phyloP scores from a whole-genome alignment of 208 protist genomes.

The Spongospora subterranea region DNA sequence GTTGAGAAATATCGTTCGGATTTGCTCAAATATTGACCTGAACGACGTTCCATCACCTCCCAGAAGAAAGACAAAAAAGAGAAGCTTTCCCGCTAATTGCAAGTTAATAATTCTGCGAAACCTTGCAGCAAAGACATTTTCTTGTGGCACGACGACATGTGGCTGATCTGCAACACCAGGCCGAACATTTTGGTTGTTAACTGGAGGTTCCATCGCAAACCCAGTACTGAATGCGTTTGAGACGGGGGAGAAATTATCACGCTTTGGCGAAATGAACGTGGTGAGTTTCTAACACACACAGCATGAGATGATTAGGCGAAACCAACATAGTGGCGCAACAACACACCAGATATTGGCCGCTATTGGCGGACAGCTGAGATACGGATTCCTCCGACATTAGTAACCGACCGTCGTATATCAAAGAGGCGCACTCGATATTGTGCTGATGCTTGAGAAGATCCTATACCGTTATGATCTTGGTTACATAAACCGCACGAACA shows the following conservation, averaged over 20 bases:
- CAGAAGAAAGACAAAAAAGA: neutral
- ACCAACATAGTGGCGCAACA: too few relatives aligned
- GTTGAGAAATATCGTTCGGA: neutral
- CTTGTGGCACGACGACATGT: neutral
- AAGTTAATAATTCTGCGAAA: too few relatives aligned
- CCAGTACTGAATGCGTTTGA: too few relatives aligned
- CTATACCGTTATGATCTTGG: neutral
- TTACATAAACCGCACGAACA: neutral
- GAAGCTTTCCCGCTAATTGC: neutral
- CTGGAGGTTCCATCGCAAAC: neutral
- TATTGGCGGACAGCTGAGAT: neutral
- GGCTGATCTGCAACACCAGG: neutral
- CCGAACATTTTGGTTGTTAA: neutral
- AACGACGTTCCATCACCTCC: neutral
- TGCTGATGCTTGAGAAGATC: neutral
- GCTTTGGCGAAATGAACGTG: neutral
- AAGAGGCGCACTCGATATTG: neutral
- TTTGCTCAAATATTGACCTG: neutral
- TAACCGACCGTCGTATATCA: neutral
- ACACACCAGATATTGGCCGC: too few relatives aligned
- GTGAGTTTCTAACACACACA: neutral
- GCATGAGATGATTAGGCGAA: too few relatives aligned
- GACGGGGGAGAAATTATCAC: neutral
- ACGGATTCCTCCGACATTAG: neutral
- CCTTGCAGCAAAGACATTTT: neutral